Percentiles rank a stretch among this genome's conserved stretches.
Conservation (phyloP, 768 basidiomycete genomes). For the Tubosaeta sp. region DNA sequence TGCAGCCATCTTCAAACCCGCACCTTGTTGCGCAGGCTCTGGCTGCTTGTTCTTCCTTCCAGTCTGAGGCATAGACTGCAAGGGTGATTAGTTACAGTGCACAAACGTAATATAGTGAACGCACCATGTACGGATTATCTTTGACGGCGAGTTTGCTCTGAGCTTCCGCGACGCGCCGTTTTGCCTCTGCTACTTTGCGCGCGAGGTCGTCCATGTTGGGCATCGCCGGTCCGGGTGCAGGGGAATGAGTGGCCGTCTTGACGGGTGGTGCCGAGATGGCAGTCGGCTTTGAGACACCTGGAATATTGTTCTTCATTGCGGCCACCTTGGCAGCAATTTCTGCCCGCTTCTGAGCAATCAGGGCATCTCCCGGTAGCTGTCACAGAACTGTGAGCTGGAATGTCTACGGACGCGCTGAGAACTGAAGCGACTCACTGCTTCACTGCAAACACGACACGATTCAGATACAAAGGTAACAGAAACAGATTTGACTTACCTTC, state of each 20-base stretch:
- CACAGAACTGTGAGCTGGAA: constrained; percentile 4
- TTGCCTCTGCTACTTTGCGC: constrained; percentile 78
- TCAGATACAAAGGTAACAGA: constrained; percentile 2
- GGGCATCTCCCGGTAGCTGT: constrained; percentile 51
- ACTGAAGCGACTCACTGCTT: constrained; percentile 57
- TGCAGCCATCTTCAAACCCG: constrained; percentile 85
- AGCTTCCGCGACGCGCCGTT: constrained; percentile 77
- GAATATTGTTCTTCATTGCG: constrained; percentile 52
- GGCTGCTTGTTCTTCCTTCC: constrained; percentile 52
- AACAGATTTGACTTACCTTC: constrained; percentile 45
- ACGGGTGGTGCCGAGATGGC: constrained; percentile 19
- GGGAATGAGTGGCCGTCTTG: constrained; percentile 31
- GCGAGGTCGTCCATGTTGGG: constrained; percentile 59
- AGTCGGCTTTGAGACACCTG: constrained; percentile 29
- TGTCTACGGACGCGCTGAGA: not conserved
- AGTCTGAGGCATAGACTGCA: constrained; percentile 50
- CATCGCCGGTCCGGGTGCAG: constrained; percentile 38
- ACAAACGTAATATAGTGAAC: constrained; percentile 17
- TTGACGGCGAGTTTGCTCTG: constrained; percentile 71
- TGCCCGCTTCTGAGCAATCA: constrained; percentile 80
- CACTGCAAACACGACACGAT: constrained; percentile 39
- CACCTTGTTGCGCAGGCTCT: constrained; percentile 71
- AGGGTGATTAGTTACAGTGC: not conserved
- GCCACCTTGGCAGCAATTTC: constrained; percentile 85
- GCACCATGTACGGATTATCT: constrained; percentile 86